A percentile compares a stretch with the other conserved stretches of the same genome.
phyloP scores from a whole-genome alignment of 164 flowering plant species.

The Aristolochia contorta region DNA sequence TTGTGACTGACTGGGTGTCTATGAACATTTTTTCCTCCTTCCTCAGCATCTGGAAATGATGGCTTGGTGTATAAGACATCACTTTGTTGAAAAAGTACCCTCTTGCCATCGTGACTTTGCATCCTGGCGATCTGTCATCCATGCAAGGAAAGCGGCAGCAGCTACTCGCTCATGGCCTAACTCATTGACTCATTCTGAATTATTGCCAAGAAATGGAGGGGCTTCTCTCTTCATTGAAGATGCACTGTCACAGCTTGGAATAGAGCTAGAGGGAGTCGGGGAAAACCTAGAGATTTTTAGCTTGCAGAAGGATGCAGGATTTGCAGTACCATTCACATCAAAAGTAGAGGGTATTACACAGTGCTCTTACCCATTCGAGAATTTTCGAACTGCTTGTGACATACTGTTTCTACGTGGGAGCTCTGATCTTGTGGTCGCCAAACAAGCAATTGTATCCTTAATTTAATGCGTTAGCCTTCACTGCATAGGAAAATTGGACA shows the following conservation, averaged over 20 bases:
- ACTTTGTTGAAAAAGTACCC: conserved; percentile 58
- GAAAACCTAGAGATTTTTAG: conserved; percentile 37
- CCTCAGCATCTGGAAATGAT: conserved; percentile 89
- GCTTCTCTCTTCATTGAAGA: conserved; percentile 88
- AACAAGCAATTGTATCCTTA: conserved; percentile 94
- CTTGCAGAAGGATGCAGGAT: conserved; percentile 42
- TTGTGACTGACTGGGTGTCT: not conserved
- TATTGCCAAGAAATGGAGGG: conserved; percentile 29
- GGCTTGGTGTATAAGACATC: conserved; percentile 76
- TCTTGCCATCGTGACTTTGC: conserved; percentile 35
- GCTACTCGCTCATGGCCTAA: conserved; percentile 73
- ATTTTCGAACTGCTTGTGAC: conserved; percentile 68
- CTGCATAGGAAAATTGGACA: not conserved
- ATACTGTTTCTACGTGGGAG: conserved; percentile 74
- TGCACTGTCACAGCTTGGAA: conserved; percentile 72
- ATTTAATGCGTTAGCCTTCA: not conserved
- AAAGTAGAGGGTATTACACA: conserved; percentile 48
- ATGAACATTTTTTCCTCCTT: conserved; percentile 1
- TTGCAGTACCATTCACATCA: conserved; percentile 28
- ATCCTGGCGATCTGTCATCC: conserved; percentile 52
- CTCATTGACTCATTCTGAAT: conserved; percentile 27
- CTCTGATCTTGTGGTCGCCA: conserved; percentile 83
- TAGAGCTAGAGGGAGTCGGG: conserved; percentile 30
- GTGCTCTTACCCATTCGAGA: conserved; percentile 77
- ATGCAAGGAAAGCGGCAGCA: conserved; percentile 74